Conservation (phyloP, 169 alveolate species). For the Plasmodium cynomolgi region DNA sequence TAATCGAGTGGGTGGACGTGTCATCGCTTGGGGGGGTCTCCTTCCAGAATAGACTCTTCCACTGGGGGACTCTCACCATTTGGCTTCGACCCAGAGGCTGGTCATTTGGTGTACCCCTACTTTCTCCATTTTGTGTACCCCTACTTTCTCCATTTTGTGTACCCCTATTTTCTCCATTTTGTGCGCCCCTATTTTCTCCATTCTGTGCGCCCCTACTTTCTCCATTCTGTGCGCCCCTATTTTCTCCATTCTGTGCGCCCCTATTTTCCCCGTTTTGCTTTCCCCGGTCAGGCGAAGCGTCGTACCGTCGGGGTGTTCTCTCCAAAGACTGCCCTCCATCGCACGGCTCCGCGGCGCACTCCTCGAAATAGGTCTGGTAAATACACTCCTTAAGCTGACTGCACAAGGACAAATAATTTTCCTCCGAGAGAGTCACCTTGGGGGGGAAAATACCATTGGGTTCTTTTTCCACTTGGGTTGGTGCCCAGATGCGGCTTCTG, state of each 20-base stretch:
- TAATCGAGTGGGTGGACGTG: neutral
- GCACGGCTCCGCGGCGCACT: neutral
- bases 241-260: neutral
- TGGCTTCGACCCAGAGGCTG: neutral
- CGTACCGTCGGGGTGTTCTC: neutral
- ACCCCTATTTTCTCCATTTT: neutral
- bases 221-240: neutral
- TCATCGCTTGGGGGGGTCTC: neutral
- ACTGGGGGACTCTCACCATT: neutral
- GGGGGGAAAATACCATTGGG: neutral
- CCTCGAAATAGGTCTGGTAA: slow-evolving; percentile 8
- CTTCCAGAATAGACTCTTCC: neutral
- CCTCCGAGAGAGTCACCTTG: neutral
- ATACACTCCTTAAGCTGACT: slow-evolving; percentile 17
- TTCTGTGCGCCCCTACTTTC: neutral
- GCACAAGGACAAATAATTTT: slow-evolving; percentile 21
- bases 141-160: neutral
- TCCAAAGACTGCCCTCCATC: neutral
- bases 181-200: neutral
- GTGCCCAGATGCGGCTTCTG: neutral
- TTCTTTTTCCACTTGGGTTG: slow-evolving; percentile 1
- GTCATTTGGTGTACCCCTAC: neutral
- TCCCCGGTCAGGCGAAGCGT: neutral
- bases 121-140: neutral
- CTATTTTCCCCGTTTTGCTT: neutral